Evolutionary conservation across 805 yeast species (phyloP).

Genomic region (Lipomyces yamadae): DNA sequence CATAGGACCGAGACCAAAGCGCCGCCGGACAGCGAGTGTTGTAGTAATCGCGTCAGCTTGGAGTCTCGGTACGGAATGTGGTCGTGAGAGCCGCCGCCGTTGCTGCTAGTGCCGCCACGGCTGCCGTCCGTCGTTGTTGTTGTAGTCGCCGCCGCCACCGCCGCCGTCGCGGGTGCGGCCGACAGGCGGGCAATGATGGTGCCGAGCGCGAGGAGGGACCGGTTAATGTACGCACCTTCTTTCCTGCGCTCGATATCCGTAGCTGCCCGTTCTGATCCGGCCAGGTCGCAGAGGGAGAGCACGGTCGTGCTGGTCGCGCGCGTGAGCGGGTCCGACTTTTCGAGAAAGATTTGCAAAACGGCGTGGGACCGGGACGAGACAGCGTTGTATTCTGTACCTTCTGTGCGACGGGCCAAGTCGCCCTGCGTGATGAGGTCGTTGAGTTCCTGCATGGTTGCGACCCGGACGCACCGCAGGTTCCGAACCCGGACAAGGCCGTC

Average conservation of each 20-base stretch:
- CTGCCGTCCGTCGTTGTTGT: too few relatives aligned
- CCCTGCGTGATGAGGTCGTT: conserved; percentile 66
- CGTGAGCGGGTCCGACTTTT: conserved; percentile 40
- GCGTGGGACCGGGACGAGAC: conserved; percentile 93
- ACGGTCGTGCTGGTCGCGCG: conserved; percentile 48
- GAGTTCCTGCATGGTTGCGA: conserved; percentile 62
- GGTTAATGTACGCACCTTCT: conserved; percentile 92
- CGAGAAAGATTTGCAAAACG: conserved; percentile 70
- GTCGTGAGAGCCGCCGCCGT: neutral
- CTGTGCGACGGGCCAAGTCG: conserved; percentile 74
- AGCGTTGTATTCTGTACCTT: conserved; percentile 87
- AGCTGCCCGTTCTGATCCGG: conserved; percentile 93
- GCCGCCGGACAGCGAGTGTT: conserved; percentile 89
- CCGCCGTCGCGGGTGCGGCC: conserved; percentile 42
- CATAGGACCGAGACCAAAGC: conserved; percentile 85
- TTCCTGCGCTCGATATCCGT: conserved; percentile 77
- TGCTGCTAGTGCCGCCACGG: too few relatives aligned
- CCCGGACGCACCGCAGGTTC: conserved; percentile 70
- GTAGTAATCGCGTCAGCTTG: conserved; percentile 84
- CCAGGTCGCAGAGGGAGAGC: conserved; percentile 88
- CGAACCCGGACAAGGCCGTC: conserved; percentile 70
- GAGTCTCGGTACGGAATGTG: conserved; percentile 95
- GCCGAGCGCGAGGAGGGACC: conserved; percentile 85
- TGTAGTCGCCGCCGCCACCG: conserved; percentile 41
- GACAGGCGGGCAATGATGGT: conserved; percentile 87